Evolutionary conservation across 2,329 filamentous ascomycete species (phyloP).

Genomic region (Claviceps cyperi): DNA sequence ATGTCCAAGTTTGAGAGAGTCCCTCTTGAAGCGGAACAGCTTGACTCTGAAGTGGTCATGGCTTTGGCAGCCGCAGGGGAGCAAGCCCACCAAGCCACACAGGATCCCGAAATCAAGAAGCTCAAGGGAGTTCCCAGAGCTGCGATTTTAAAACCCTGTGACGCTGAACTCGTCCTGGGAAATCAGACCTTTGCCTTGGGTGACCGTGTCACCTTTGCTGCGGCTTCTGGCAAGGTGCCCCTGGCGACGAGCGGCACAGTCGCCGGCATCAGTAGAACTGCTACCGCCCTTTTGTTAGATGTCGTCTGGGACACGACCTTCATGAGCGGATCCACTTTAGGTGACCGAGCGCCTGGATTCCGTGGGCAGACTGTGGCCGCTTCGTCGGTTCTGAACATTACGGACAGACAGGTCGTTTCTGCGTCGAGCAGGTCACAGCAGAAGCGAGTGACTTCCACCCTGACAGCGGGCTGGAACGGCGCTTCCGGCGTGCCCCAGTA

Average conservation of each 20-base stretch:
- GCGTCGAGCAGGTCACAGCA: slow-evolving; percentile 38
- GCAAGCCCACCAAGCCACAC: slow-evolving; percentile 34
- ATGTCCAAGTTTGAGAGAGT: slow-evolving; percentile 88
- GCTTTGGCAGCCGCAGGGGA: slow-evolving; percentile 67
- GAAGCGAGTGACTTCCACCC: slow-evolving; percentile 33
- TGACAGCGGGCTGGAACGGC: slow-evolving; percentile 39
- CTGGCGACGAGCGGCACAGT: slow-evolving; percentile 86
- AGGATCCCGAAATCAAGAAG: slow-evolving; percentile 47
- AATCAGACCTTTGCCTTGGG: slow-evolving; percentile 74
- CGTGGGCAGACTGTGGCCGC: slow-evolving; percentile 81
- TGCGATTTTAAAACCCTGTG: slow-evolving; percentile 80
- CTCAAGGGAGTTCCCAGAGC: slow-evolving; percentile 71
- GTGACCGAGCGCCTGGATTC: slow-evolving; percentile 83
- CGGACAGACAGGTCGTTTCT: slow-evolving; percentile 65
- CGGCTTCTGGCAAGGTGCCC: slow-evolving; percentile 85
- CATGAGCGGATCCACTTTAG: slow-evolving; percentile 90
- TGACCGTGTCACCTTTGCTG: slow-evolving; percentile 84
- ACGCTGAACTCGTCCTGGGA: slow-evolving; percentile 84
- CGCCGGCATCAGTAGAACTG: slow-evolving; percentile 82
- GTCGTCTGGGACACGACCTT: slow-evolving; percentile 89
- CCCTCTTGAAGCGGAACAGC: slow-evolving; percentile 89
- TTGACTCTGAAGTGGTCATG: slow-evolving; percentile 81
- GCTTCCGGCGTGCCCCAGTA: slow-evolving; percentile 48
- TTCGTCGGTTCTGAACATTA: slow-evolving; percentile 79
- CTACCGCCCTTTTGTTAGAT: slow-evolving; percentile 70